Evolutionary conservation across 768 basidiomycete species (phyloP).

Genomic region (Calocera cornea): DNA sequence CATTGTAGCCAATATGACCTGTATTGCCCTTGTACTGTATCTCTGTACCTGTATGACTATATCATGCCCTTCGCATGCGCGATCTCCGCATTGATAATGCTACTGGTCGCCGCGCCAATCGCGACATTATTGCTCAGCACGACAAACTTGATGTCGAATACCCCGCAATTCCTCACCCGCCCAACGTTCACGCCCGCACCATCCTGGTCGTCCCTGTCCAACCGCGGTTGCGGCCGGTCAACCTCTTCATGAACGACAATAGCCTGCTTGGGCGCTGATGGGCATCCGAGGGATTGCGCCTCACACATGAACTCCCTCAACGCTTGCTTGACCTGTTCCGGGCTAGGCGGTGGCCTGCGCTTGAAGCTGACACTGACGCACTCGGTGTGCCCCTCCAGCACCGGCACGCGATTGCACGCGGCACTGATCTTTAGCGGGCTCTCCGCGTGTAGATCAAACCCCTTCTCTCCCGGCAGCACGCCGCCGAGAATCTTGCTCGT

Average conservation of each 20-base stretch:
- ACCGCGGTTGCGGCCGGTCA: constrained; percentile 85
- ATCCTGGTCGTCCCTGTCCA: constrained; percentile 80
- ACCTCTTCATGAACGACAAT: constrained; percentile 86
- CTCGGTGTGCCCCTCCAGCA: constrained; percentile 89
- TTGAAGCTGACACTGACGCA: constrained; percentile 79
- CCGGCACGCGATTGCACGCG: constrained; percentile 86
- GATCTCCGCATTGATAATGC: constrained; percentile 93
- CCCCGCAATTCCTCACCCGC: constrained; percentile 75
- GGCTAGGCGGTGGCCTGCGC: constrained; percentile 62
- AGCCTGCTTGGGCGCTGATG: constrained; percentile 70
- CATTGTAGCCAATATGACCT: background rate
- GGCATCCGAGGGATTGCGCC: constrained; percentile 60
- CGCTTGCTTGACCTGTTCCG: constrained; percentile 77
- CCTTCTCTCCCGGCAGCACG: constrained; percentile 37
- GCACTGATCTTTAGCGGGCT: constrained; percentile 82
- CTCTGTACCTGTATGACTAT: background rate
- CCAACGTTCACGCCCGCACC: constrained; percentile 89
- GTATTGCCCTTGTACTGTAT: background rate
- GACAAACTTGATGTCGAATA: constrained; percentile 92
- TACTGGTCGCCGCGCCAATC: constrained; percentile 92
- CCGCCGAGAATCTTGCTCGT: constrained; percentile 92
- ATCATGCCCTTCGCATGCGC: constrained; percentile 61
- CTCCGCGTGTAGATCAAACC: constrained; percentile 76
- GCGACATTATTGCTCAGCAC: constrained; percentile 86
- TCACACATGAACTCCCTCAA: constrained; percentile 60